Conservation (phyloP, 352 stramenopile species). For the Globisporangium megalacanthum region DNA sequence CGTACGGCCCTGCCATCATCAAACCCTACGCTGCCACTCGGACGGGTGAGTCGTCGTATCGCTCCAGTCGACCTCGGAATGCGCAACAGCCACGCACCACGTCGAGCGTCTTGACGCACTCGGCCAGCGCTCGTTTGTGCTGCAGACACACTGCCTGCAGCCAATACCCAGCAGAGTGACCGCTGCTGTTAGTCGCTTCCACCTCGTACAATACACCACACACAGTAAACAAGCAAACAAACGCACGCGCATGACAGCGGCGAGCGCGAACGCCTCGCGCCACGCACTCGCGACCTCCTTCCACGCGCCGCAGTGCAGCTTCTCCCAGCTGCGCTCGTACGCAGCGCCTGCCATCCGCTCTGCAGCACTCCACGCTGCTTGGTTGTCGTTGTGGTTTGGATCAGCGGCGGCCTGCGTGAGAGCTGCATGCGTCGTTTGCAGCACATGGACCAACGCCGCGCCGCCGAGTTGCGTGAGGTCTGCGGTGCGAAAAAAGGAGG, state of each 20-base stretch:
- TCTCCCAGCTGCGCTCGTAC: conserved; percentile 68
- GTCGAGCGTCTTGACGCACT: conserved; percentile 48
- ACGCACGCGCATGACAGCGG: conserved; percentile 43
- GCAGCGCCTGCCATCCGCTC: conserved; percentile 19
- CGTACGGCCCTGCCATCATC: conserved; percentile 70
- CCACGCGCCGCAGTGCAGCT: conserved; percentile 69
- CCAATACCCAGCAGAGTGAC: background rate
- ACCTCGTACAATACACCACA: background rate
- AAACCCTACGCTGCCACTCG: conserved; percentile 25
- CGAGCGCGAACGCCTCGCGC: conserved; percentile 54
- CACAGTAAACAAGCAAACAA: background rate
- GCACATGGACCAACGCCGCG: conserved; percentile 33
- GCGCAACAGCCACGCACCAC: conserved; percentile 30
- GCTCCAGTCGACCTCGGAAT: background rate
- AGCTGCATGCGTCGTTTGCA: conserved; percentile 13
- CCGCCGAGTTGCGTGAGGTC: conserved; percentile 38
- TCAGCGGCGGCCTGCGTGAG: too few species aligned
- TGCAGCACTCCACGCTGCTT: conserved; percentile 1
- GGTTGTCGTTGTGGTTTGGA: background rate
- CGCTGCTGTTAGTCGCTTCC: background rate
- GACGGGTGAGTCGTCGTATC: background rate
- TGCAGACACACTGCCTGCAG: conserved; percentile 30
- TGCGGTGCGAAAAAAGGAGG: conserved; percentile 9
- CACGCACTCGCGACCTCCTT: conserved; percentile 49
- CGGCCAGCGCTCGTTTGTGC: conserved; percentile 12